Conservation (phyloP, 2,329 filamentous ascomycete genomes). For the Simplicillium aogashimaense region DNA sequence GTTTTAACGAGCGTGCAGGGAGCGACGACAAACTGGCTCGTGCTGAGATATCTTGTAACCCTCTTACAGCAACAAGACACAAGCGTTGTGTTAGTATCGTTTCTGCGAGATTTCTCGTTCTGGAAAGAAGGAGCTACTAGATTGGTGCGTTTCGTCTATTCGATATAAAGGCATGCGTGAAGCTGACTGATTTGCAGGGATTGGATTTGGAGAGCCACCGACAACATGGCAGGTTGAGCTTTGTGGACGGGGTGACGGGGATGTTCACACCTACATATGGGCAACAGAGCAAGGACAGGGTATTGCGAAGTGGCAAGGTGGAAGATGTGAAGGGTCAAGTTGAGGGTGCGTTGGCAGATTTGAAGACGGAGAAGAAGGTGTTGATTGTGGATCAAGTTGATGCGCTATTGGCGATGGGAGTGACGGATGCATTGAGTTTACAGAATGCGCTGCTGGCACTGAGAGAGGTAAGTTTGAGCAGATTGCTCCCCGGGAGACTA, state of each 20-base stretch:
- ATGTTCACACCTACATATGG: constrained; percentile 30
- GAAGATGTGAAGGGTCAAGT: constrained; percentile 28
- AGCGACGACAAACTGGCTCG: constrained; percentile 56
- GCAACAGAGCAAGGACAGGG: constrained; percentile 8
- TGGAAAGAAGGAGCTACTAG: constrained; percentile 65
- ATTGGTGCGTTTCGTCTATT: constrained; percentile 36
- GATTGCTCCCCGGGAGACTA: too few relatives aligned
- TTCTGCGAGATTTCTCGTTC: constrained; percentile 67
- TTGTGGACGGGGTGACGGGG: constrained; percentile 63
- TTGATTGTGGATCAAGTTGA: constrained; percentile 59
- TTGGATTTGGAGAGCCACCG: constrained; percentile 57
- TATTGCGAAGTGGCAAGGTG: constrained; percentile 20
- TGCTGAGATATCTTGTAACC: constrained; percentile 40
- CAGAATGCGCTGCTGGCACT: constrained; percentile 47
- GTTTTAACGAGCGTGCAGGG: constrained; percentile 61
- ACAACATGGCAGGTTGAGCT: constrained; percentile 52
- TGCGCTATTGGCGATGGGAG: constrained; percentile 50
- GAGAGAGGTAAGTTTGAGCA: constrained; percentile 50
- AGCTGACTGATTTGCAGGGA: constrained; percentile 35
- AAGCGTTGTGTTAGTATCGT: constrained; percentile 69
- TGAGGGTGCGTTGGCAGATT: constrained; percentile 25
- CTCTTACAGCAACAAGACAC: constrained; percentile 17
- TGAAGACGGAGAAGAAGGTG: constrained; percentile 30
- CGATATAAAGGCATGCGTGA: not conserved
- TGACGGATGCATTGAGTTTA: constrained; percentile 36